Evolutionary conservation across 2,329 filamentous ascomycete genomes (phyloP).

Genomic region (Sarocladium brachiariae): DNA sequence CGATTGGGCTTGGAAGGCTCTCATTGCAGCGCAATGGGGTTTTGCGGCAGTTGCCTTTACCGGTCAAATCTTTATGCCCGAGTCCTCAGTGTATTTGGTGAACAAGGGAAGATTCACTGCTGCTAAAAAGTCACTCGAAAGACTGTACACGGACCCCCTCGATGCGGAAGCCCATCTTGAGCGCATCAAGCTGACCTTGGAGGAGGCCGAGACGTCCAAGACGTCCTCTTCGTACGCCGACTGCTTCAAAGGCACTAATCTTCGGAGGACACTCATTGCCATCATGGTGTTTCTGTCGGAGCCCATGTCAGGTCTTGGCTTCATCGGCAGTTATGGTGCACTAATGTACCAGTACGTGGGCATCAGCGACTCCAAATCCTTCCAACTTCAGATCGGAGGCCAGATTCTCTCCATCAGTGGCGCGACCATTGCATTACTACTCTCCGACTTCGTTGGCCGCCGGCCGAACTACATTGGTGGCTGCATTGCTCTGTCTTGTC

Average conservation of each 20-base stretch:
- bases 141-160: constrained; percentile 21
- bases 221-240: constrained; percentile 8
- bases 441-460: constrained; percentile 21
- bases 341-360: constrained; percentile 22
- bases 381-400: constrained; percentile 21
- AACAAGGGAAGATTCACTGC: constrained; percentile 25
- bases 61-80: constrained; percentile 29
- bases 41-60: constrained; percentile 27
- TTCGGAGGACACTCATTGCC: no score
- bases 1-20: constrained; percentile 34
- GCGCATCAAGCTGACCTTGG: constrained; percentile 16
- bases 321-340: constrained; percentile 15
- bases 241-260: no score
- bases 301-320: constrained; percentile 16
- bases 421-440: constrained; percentile 20
- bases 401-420: constrained; percentile 23
- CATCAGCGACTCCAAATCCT: constrained; percentile 20
- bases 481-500: constrained; percentile 15
- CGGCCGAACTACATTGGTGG: constrained; percentile 22
- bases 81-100: constrained; percentile 35
- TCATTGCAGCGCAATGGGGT: constrained; percentile 34
- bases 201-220: constrained; percentile 15
- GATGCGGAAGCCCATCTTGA: constrained; percentile 15
- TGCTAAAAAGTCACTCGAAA: constrained; percentile 25
- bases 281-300: constrained; percentile 15